These are phyloP conservation scores for Phytophthora niederhauseri DNA, from an alignment of 352 stramenopile species.

Conservation along the genomic window DNA sequence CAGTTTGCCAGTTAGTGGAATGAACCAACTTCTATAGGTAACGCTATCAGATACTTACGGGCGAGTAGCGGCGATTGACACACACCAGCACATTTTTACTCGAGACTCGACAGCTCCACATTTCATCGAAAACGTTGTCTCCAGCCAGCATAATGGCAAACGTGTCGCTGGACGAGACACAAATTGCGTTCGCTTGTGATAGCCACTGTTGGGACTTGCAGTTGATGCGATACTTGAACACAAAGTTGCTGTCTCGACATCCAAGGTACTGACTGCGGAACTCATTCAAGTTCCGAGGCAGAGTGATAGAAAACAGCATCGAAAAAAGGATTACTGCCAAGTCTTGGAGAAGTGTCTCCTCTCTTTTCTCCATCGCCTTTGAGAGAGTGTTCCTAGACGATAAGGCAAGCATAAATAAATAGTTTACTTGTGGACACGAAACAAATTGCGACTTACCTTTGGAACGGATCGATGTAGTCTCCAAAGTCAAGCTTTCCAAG, in stretches of 20 bases:
- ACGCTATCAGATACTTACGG: slow-evolving; percentile 10
- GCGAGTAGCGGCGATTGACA: slow-evolving; percentile 20
- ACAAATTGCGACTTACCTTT: slow-evolving; percentile 12
- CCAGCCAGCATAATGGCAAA: slow-evolving; percentile 8
- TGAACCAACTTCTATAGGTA: not conserved
- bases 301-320: slow-evolving; percentile 26
- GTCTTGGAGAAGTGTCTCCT: slow-evolving; percentile 24
- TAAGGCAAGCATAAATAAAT: not conserved
- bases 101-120: slow-evolving; percentile 14
- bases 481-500: slow-evolving; percentile 33
- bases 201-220: not conserved
- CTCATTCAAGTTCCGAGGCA: slow-evolving; percentile 18
- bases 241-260: slow-evolving; percentile 8
- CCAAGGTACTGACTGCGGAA: slow-evolving; percentile 26
- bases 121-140: not conserved
- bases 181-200: slow-evolving; percentile 1
- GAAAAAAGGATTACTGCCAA: slow-evolving; percentile 27
- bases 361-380: slow-evolving; percentile 5
- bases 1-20: not conserved
- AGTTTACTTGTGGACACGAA: not conserved
- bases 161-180: slow-evolving; percentile 12
- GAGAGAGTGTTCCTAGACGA: slow-evolving; percentile 1
- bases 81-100: slow-evolving; percentile 4
- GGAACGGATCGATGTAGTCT: slow-evolving; percentile 23
- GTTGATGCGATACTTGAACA: slow-evolving; percentile 17